Conservation (phyloP, 2,329 filamentous ascomycete genomes). For the Aspergillus piperis region DNA sequence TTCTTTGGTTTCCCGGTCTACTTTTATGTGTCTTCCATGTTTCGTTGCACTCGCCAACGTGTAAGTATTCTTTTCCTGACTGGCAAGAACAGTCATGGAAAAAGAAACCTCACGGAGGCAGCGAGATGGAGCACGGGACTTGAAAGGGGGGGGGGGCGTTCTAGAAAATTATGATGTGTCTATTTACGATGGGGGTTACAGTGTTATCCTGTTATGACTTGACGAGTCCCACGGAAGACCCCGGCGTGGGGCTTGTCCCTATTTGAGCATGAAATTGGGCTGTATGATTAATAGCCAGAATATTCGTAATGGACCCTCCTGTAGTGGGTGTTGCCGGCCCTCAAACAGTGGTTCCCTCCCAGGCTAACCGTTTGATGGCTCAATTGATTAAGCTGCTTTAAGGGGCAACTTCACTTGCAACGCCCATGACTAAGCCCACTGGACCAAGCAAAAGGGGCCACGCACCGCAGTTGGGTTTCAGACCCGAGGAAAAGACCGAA, state of each 20-base stretch:
- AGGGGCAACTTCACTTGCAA: too few relatives aligned
- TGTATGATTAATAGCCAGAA: not conserved
- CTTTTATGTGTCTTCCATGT: not conserved
- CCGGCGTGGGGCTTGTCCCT: not conserved
- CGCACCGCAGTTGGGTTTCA: not conserved
- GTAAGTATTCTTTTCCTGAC: not conserved
- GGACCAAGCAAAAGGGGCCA: not conserved
- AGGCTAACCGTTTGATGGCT: too few relatives aligned
- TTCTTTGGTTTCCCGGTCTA: not conserved
- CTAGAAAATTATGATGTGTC: not conserved
- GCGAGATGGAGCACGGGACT: slow-evolving; percentile 3
- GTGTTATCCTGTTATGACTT: not conserved
- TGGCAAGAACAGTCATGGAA: not conserved
- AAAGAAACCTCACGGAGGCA: not conserved
- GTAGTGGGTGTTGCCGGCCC: too few relatives aligned
- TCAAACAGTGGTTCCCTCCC: not conserved
- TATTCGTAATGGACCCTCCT: not conserved
- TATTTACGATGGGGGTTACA: not conserved
- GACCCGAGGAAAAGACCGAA: too few relatives aligned
- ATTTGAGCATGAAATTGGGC: not conserved
- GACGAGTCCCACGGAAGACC: not conserved
- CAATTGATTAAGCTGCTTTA: too few relatives aligned
- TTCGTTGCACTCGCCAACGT: not conserved
- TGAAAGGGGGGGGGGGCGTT: slow-evolving; percentile 7
- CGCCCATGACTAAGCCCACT: not conserved